phyloP scores from a whole-genome alignment of 2,329 filamentous ascomycete species.

The Scedosporium apiospermum region DNA sequence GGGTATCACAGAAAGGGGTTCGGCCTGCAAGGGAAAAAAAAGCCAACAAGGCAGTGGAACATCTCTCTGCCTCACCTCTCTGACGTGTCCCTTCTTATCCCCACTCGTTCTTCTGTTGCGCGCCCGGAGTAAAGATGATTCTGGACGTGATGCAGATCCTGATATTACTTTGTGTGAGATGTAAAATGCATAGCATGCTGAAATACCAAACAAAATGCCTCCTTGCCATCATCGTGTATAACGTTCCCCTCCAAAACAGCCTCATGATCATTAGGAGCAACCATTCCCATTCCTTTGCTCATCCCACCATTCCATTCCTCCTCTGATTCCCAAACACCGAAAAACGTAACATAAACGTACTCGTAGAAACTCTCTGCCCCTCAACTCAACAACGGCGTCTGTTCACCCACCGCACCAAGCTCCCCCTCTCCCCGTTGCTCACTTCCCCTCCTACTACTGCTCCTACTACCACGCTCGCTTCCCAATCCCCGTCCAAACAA shows the following conservation, averaged over 20 bases:
- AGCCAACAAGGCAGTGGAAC: not conserved
- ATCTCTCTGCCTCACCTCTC: not conserved
- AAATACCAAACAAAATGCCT: not conserved
- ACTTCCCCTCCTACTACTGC: not conserved
- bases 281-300: too few relatives aligned
- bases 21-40: not conserved
- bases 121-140: too few relatives aligned
- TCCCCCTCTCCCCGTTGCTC: slow-evolving; percentile 6
- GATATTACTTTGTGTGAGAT: too few relatives aligned
- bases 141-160: too few relatives aligned
- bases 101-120: not conserved
- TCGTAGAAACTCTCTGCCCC: not conserved
- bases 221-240: not conserved
- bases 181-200: too few relatives aligned
- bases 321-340: not conserved
- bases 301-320: not conserved
- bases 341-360: not conserved
- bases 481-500: not conserved
- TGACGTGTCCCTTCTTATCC: not conserved
- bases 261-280: not conserved
- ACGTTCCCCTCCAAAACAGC: not conserved
- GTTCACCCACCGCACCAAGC: slow-evolving; percentile 16
- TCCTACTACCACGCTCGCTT: not conserved
- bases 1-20: not conserved
- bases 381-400: slow-evolving; percentile 23